Base-by-base conservation (phyloP, 495 filamentous ascomycete genomes). In the Parathielavia hyrcaniae region DNA sequence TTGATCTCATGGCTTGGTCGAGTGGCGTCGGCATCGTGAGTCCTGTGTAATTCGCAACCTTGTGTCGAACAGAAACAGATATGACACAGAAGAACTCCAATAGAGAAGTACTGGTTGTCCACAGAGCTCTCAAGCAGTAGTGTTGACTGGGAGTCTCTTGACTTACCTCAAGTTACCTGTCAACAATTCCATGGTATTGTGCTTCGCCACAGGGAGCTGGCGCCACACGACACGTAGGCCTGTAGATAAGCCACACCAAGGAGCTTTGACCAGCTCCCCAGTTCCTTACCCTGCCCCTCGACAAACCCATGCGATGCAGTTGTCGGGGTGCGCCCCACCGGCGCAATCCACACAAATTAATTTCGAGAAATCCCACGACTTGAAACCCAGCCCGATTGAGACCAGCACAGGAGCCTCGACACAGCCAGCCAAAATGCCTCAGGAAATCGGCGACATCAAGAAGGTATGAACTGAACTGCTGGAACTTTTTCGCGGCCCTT, bases 371-470 rank as follows among this genome's bases (percentile, higher is more conserved):
- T 70, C 58, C 61, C 61, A 58, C 53, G 64, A 59, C 53, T 61
- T 53, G n/a, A 60, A 57, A 64, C 64, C 59, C 57, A 69, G 57
- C 60, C 61, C 64, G 53, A 54, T 61, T 60, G 54, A 44, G 50
- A 69, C 57, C 62, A 52, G 52, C 53, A 58, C 62, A 61, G 61
- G 64, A 62, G 65, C 60, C 60, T 57, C 68, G 63, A 53, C 60
- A 69, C 55, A 71, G 69, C 65, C 57, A 68, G 75, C 63, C 76
- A 84, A 81, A 73, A 99, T 99, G 93, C 93, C 93, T 86, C 83
- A 84, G 69, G 91, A 97, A 91, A 85, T 97, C 76, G 87, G 86
- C 71, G 95, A 97, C 71, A 97, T 99, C 86, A 99, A 97, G 89
- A 77, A 80, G 73, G 80, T 81, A 68, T 52, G 40, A 16, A 47